Evolutionary conservation across 306 rosid species (phyloP).

Genomic region (Lathyrus oleraceus): DNA sequence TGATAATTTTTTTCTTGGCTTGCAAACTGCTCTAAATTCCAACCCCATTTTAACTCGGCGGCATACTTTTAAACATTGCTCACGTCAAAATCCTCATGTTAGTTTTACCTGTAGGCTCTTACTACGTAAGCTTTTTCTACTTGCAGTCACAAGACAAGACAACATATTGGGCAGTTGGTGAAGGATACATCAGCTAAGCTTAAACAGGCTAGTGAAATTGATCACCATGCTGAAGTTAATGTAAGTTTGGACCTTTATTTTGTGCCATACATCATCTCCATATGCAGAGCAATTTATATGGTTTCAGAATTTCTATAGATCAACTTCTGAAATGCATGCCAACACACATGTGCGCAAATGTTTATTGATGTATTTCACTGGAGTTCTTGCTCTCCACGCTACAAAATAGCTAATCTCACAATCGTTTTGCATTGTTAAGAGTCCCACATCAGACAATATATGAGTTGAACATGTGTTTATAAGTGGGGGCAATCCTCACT

Average conservation of each 20-base stretch:
- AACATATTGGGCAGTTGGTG: slow-evolving; percentile 93
- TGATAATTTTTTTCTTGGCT: slow-evolving; percentile 14
- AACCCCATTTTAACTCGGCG: not conserved
- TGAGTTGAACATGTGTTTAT: too few relatives aligned
- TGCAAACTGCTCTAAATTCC: not conserved
- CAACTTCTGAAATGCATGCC: not conserved
- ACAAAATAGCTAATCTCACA: not conserved
- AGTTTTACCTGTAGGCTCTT: slow-evolving; percentile 2
- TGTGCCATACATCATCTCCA: slow-evolving; percentile 5
- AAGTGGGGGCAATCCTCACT: too few relatives aligned
- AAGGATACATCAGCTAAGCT: slow-evolving; percentile 94
- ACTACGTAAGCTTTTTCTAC: slow-evolving; percentile 17
- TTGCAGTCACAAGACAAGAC: slow-evolving; percentile 93
- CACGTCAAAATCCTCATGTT: not conserved
- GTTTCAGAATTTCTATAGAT: slow-evolving; percentile 24
- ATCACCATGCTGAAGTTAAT: slow-evolving; percentile 75
- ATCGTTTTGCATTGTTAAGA: not conserved
- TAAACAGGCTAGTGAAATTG: slow-evolving; percentile 92
- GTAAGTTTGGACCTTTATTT: slow-evolving; percentile 52
- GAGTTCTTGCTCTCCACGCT: not conserved
- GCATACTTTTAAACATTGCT: not conserved
- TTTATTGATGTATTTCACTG: slow-evolving; percentile 1
- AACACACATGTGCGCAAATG: not conserved
- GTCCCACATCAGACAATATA: too few relatives aligned
- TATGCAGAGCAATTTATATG: slow-evolving; percentile 25